These are phyloP conservation scores for Aeschynomene evenia DNA, from an alignment of 306 rosid genomes.

Conservation along the genomic window DNA sequence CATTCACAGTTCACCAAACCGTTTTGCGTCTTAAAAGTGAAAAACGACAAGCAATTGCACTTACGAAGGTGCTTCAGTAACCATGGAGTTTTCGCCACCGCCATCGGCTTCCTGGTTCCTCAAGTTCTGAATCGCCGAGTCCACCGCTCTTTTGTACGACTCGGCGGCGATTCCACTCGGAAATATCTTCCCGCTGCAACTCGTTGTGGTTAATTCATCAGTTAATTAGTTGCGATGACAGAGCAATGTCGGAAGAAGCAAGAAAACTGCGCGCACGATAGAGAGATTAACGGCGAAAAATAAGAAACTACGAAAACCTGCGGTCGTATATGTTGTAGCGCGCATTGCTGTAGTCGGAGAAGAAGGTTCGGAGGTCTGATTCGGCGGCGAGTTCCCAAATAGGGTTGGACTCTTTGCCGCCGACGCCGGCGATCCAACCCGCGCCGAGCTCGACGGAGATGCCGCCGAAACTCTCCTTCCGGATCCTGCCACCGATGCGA, in stretches of 20 bases:
- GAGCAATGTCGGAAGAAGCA: not conserved
- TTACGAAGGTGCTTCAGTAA: constrained; percentile 60
- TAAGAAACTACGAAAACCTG: constrained; percentile 39
- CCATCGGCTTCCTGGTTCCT: constrained; percentile 45
- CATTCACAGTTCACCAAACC: not conserved
- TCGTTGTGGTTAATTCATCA: not conserved
- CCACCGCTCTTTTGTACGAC: constrained; percentile 86
- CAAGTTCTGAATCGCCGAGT: constrained; percentile 73
- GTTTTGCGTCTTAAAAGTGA: constrained; percentile 25
- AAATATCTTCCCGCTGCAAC: constrained; percentile 68
- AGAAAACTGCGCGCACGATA: not conserved
- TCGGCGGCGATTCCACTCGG: constrained; percentile 89
- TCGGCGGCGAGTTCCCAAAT: constrained; percentile 86
- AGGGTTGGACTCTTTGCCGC: constrained; percentile 73
- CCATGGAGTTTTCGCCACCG: constrained; percentile 6
- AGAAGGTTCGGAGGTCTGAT: constrained; percentile 69
- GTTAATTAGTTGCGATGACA: not conserved
- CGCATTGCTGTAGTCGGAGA: constrained; percentile 94
- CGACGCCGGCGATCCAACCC: constrained; percentile 99
- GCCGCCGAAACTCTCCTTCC: constrained; percentile 77
- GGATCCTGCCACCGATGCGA: constrained; percentile 90
- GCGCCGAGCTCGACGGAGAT: constrained; percentile 93
- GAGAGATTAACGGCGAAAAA: not conserved
- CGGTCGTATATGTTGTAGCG: constrained; percentile 85
- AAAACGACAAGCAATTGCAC: constrained; percentile 23